Percentiles rank a stretch among this genome's conserved stretches.
These are phyloP conservation scores for Suhomyces vadensis DNA, from an alignment of 805 yeast species.

Conservation along the genomic window DNA sequence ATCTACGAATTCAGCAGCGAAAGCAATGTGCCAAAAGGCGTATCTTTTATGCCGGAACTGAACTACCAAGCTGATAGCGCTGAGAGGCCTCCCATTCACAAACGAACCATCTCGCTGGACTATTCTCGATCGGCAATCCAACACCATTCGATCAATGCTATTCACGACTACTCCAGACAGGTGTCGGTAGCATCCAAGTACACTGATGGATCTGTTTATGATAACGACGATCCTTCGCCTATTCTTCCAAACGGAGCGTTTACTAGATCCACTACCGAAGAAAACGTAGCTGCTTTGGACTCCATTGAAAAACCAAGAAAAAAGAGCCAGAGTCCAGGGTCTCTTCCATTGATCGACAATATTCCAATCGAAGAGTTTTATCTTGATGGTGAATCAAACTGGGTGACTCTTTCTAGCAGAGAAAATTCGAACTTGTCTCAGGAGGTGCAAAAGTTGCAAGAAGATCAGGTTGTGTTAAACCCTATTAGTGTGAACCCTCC, in stretches of 20 bases:
- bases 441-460: conserved; percentile 24
- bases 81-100: background rate
- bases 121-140: background rate
- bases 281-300: conserved; percentile 10
- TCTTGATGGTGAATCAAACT: conserved; percentile 23
- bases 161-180: background rate
- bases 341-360: conserved; percentile 8
- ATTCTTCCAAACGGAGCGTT: background rate
- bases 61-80: background rate
- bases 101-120: background rate
- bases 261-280: conserved; percentile 3
- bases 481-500: background rate
- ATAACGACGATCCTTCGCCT: background rate
- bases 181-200: background rate
- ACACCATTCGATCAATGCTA: conserved; percentile 1
- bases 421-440: conserved; percentile 27
- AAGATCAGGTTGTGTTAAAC: too few relatives aligned
- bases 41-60: background rate
- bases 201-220: background rate
- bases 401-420: conserved; percentile 23
- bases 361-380: conserved; percentile 16
- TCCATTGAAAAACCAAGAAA: conserved; percentile 1
- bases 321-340: background rate
- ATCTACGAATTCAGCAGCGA: background rate
- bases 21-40: background rate